Evolutionary conservation across 129 eudicot genomes (phyloP).

Genomic region (Daucus carota): DNA sequence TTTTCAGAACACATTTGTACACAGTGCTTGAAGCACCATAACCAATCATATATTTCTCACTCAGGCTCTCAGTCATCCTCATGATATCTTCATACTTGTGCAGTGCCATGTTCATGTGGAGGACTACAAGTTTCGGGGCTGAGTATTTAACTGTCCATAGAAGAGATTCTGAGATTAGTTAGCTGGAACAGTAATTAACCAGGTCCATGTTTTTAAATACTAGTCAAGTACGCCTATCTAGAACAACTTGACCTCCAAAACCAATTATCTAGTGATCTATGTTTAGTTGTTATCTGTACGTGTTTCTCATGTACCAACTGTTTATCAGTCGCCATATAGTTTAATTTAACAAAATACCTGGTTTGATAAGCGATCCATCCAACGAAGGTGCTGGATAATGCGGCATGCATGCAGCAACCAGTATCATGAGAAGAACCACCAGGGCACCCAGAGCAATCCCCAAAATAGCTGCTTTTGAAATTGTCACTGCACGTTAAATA

Average conservation of each 20-base stretch:
- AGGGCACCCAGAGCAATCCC: constrained; percentile 89
- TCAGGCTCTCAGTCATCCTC: constrained; percentile 95
- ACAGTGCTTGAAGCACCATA: constrained; percentile 97
- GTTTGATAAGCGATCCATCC: constrained; percentile 65
- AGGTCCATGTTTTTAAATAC: not conserved
- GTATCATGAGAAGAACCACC: constrained; percentile 82
- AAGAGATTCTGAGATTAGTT: not conserved
- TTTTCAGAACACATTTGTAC: constrained; percentile 90
- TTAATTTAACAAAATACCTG: constrained; percentile 31
- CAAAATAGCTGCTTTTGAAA: constrained; percentile 83
- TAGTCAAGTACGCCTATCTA: not conserved
- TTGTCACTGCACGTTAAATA: constrained; percentile 30
- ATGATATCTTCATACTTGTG: constrained; percentile 94
- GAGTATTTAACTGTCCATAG: constrained; percentile 51
- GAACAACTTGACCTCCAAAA: not conserved
- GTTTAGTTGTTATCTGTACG: not conserved
- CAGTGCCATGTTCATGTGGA: constrained; percentile 97
- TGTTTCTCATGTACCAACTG: not conserved
- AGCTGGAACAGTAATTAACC: not conserved
- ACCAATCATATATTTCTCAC: constrained; percentile 85
- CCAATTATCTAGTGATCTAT: not conserved
- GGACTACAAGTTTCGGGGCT: constrained; percentile 91
- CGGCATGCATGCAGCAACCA: constrained; percentile 79
- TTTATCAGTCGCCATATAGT: not conserved
- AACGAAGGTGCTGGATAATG: constrained; percentile 45